Conservation (phyloP, 345 rosid species). For the Tarenaya hassleriana region DNA sequence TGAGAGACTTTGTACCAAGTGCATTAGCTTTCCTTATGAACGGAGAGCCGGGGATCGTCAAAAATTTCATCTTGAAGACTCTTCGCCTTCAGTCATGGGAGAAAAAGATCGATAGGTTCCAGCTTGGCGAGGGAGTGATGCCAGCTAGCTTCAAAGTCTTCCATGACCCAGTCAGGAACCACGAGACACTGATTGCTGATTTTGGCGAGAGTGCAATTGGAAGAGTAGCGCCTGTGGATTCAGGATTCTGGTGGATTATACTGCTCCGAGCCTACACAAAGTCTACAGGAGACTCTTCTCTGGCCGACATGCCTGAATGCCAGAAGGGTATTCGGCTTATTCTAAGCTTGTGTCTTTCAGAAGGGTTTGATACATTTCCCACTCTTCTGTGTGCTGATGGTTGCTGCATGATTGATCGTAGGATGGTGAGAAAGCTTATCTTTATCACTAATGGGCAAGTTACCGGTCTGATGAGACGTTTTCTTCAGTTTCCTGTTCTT, state of each 20-base stretch:
- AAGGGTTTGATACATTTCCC: conserved; percentile 95
- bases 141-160: conserved; percentile 96
- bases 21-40: conserved; percentile 87
- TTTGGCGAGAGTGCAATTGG: conserved; percentile 98
- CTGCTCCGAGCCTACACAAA: conserved; percentile 87
- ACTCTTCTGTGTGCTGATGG: conserved; percentile 98
- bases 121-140: conserved; percentile 97
- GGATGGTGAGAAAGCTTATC: conserved; percentile 60
- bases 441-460: not conserved
- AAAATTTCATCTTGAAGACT: conserved; percentile 81
- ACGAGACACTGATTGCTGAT: conserved; percentile 80
- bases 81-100: conserved; percentile 96
- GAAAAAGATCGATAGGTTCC: conserved; percentile 95
- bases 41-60: conserved; percentile 78
- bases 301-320: conserved; percentile 87
- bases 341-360: conserved; percentile 77
- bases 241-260: conserved; percentile 98
- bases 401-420: conserved; percentile 97
- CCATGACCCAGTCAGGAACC: conserved; percentile 81
- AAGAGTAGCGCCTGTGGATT: conserved; percentile 96
- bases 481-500: conserved; percentile 2
- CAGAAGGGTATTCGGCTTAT: conserved; percentile 97
- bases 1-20: conserved; percentile 92
- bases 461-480: conserved; percentile 10
- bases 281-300: conserved; percentile 75